phyloP scores from a whole-genome alignment of 1,284 basidiomycete genomes.

The Ceratobasidium sp. region DNA sequence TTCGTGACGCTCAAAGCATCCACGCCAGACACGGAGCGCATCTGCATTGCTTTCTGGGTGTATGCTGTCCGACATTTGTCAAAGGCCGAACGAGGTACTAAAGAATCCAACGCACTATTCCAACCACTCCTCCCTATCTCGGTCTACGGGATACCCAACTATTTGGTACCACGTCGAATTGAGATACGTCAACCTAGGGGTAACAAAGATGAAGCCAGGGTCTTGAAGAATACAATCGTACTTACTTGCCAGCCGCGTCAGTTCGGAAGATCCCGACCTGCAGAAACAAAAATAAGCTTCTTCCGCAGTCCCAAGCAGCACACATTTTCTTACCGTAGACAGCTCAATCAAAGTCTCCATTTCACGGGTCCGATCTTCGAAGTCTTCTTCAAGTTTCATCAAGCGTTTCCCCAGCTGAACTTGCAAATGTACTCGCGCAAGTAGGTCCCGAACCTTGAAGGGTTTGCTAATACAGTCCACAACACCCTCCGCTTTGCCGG shows the following conservation, averaged over 20 bases:
- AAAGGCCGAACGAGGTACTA: background rate
- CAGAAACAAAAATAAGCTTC: background rate
- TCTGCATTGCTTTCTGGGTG: conserved; percentile 22
- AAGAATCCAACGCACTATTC: conserved; percentile 10
- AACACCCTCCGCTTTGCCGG: conserved; percentile 52
- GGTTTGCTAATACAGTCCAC: conserved; percentile 57
- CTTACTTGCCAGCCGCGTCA: conserved; percentile 35
- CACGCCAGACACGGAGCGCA: conserved; percentile 24
- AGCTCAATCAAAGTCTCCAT: conserved; percentile 49
- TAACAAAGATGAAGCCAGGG: background rate
- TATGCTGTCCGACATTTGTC: background rate
- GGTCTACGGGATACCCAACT: background rate
- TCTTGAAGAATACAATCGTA: background rate
- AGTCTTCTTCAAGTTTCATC: conserved; percentile 55
- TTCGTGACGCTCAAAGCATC: conserved; percentile 25
- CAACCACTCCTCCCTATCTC: conserved; percentile 35
- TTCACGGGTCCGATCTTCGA: conserved; percentile 56
- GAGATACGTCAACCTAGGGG: conserved; percentile 22
- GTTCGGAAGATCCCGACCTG: conserved; percentile 42
- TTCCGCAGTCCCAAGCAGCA: background rate
- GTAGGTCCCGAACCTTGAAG: conserved; percentile 57
- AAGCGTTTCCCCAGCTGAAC: conserved; percentile 54
- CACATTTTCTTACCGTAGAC: conserved; percentile 37
- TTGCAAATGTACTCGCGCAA: conserved; percentile 58
- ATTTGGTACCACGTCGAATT: conserved; percentile 39